Conservation (phyloP, 192 early-diverging fungal species). For the Gaertneriomyces sp. region DNA sequence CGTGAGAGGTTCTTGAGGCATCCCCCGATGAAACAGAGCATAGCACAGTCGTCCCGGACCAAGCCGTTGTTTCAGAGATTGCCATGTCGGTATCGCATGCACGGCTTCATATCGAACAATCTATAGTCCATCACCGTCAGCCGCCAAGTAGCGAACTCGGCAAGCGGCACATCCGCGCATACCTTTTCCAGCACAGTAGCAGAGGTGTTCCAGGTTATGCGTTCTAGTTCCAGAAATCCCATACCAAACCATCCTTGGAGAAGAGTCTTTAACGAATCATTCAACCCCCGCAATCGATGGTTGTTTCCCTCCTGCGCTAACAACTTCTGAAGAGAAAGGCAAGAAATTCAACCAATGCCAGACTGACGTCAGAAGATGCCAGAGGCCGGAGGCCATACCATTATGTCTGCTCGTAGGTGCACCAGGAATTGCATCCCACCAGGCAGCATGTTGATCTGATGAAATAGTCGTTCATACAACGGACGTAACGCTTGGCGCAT, state of each 20-base stretch:
- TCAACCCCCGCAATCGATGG: conserved; percentile 51
- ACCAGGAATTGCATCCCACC: conserved; percentile 79
- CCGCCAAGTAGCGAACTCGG: neutral
- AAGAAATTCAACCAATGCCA: no score
- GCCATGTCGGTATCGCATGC: conserved; percentile 76
- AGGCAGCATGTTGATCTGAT: conserved; percentile 69
- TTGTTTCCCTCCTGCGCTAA: conserved; percentile 39
- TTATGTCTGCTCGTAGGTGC: conserved; percentile 70
- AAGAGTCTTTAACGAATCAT: conserved; percentile 61
- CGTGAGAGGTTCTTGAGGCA: conserved; percentile 76
- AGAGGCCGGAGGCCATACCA: conserved; percentile 41
- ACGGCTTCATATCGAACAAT: conserved; percentile 85
- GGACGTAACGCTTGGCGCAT: conserved; percentile 68
- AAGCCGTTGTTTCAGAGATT: conserved; percentile 76
- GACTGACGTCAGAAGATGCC: no score
- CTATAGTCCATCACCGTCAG: conserved; percentile 28
- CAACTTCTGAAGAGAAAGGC: conserved; percentile 6
- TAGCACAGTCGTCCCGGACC: conserved; percentile 74
- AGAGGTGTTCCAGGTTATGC: conserved; percentile 80
- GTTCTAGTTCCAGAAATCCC: conserved; percentile 70
- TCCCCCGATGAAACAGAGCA: conserved; percentile 75
- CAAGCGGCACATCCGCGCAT: neutral
- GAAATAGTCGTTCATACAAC: conserved; percentile 69
- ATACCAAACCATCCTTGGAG: conserved; percentile 73
- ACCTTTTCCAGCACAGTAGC: conserved; percentile 81